Evolutionary conservation across 495 filamentous ascomycete genomes (phyloP), one percentile per base, ranked within the genome.

Genomic region (Aeminium ludgeri): DNA sequence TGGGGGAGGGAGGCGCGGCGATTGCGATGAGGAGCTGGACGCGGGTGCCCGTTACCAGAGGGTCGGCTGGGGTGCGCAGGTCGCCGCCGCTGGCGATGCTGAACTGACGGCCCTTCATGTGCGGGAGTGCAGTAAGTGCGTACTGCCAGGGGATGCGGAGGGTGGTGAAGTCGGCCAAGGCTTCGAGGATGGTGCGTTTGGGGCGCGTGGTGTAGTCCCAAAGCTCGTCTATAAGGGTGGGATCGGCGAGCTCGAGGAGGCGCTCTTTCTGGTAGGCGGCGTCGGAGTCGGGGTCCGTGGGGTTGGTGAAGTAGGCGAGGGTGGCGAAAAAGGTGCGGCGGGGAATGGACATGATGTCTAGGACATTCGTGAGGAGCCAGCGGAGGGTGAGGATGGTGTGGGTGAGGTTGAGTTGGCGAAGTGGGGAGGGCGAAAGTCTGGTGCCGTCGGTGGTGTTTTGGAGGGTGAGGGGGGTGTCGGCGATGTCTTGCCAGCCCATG

Each of bases 191-290:
- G 46, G 78, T 86, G 31, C 89, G 76, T 34, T 89, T 76, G 6
- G 89, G 87, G 6, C 91, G 79, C 3, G 85, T 84, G 1, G 86
- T 87, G 56, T 96, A 99, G 55, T 99, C 91, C 63, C 80, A 94
- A 13, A 91, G 73, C 45, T 99, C 91, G 50, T 96, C 85, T 8
- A 82, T 68, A 54, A 77, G 80, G 13, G 77, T 67, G 0, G 80
- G 72, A 40, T 77, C 68, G 0, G 75, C 74, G 46, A 99, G 91
- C 48, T 96, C 87, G 1, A 70, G 50, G 0, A 99, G 70, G 8
- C 87, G 75, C 37, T 91, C 82, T 49, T 74, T 74, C 40, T 96
- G 87, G 37, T 53, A 49, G 40, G 68, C 69, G 15, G 62, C 55
- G 57, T 93, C 73, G 0, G 58, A 50, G 3, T 86, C 80, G 2